A percentile compares a stretch with the other conserved stretches of the same genome.
Conservation (phyloP, 2,329 filamentous ascomycete genomes). For the Aspergillus melleus region DNA sequence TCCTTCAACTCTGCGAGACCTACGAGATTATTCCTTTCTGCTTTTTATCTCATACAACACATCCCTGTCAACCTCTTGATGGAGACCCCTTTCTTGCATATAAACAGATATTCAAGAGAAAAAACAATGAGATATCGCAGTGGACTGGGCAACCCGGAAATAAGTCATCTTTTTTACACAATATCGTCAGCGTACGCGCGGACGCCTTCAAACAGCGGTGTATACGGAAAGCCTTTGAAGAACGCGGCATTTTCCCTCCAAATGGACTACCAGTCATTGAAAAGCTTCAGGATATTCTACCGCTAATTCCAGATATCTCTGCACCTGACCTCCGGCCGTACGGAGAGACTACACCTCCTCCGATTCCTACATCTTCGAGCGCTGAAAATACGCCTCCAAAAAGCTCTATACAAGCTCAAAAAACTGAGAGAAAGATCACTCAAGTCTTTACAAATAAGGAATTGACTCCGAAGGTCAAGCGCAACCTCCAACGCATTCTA, state of each 20-base stretch:
- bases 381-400: background rate
- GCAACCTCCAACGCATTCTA: no score
- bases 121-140: background rate
- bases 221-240: background rate
- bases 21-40: background rate
- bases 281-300: background rate
- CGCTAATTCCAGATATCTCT: background rate
- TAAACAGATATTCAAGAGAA: background rate
- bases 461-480: no score
- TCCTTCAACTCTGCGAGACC: background rate
- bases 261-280: background rate
- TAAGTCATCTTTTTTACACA: background rate
- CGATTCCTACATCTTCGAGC: background rate
- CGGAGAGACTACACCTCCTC: background rate
- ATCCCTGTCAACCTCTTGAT: background rate
- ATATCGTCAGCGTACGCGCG: background rate
- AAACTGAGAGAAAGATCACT: background rate
- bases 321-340: background rate
- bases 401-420: background rate
- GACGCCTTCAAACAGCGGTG: background rate
- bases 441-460: no score
- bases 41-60: background rate
- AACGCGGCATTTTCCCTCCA: background rate
- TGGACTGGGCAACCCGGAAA: background rate
- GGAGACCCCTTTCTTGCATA: background rate